Evolutionary conservation across 2,329 filamentous ascomycete species (phyloP).

Genomic region (Reticulascus tulasneorum): DNA sequence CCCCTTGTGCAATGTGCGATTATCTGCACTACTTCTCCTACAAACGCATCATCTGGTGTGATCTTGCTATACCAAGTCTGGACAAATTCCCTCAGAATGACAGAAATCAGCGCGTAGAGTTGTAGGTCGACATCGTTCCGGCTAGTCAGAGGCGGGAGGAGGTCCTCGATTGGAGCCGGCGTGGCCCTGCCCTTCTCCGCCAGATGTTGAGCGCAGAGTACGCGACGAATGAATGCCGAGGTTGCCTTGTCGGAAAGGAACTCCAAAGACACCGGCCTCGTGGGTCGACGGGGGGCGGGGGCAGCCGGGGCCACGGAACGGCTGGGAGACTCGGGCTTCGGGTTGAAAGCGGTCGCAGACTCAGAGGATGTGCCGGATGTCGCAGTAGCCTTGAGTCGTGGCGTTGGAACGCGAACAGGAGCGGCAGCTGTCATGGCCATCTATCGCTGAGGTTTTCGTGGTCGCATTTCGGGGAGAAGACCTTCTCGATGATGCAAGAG

Average conservation of each 20-base stretch:
- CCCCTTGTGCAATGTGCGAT: conserved; percentile 89
- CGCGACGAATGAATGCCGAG: conserved; percentile 72
- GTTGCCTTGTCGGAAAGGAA: conserved; percentile 76
- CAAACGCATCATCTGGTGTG: conserved; percentile 83
- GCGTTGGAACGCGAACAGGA: conserved; percentile 16
- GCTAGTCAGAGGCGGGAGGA: conserved; percentile 87
- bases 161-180: conserved; percentile 66
- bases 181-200: conserved; percentile 51
- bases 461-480: conserved; percentile 4
- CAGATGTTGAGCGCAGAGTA: conserved; percentile 71
- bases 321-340: conserved; percentile 11
- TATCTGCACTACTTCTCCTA: conserved; percentile 82
- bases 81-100: conserved; percentile 86
- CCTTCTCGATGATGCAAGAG: neutral
- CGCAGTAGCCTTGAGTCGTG: conserved; percentile 16
- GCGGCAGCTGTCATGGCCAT: conserved; percentile 18
- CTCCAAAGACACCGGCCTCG: conserved; percentile 36
- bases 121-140: conserved; percentile 91
- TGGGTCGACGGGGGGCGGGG: conserved; percentile 25
- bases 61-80: conserved; percentile 92
- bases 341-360: conserved; percentile 6
- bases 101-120: conserved; percentile 86
- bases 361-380: conserved; percentile 11
- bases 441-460: conserved; percentile 3
- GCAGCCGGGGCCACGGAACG: conserved; percentile 18